These are phyloP conservation scores for Backusella tuberculispora DNA, from an alignment of 192 early-diverging fungal genomes.

Conservation along the genomic window DNA sequence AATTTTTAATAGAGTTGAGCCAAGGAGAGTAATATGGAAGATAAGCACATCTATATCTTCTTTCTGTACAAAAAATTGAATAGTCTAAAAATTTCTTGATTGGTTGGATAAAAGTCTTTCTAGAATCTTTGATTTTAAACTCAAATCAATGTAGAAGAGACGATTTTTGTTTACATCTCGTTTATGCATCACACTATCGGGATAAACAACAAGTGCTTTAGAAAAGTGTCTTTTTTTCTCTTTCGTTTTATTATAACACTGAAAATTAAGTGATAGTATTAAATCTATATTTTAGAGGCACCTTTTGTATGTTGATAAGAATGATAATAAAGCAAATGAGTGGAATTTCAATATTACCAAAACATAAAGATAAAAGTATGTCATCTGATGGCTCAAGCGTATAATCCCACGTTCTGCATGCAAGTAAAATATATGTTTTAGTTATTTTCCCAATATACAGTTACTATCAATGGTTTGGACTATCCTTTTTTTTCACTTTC, in stretches of 20 bases:
- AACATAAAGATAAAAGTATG: constrained; percentile 14
- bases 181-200: constrained; percentile 2
- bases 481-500: neutral
- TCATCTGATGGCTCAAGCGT: constrained; percentile 9
- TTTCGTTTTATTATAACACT: neutral
- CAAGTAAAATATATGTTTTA: constrained; percentile 5
- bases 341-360: constrained; percentile 18
- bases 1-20: no score
- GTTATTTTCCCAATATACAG: constrained; percentile 13
- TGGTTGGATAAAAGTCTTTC: no score
- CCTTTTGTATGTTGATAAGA: neutral
- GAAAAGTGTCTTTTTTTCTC: neutral
- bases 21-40: no score
- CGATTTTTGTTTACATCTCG: constrained; percentile 2
- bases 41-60: no score
- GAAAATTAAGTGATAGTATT: neutral
- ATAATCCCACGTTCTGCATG: constrained; percentile 13
- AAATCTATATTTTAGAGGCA: no score
- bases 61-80: no score
- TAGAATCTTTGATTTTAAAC: no score
- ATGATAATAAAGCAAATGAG: neutral
- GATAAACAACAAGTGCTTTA: neutral
- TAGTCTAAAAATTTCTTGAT: no score
- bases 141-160: no score
- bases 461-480: neutral